Evolutionary conservation across 2,329 filamentous ascomycete genomes (phyloP), one percentile per base, ranked within the genome.

Genomic region (Penicillium sp.): DNA sequence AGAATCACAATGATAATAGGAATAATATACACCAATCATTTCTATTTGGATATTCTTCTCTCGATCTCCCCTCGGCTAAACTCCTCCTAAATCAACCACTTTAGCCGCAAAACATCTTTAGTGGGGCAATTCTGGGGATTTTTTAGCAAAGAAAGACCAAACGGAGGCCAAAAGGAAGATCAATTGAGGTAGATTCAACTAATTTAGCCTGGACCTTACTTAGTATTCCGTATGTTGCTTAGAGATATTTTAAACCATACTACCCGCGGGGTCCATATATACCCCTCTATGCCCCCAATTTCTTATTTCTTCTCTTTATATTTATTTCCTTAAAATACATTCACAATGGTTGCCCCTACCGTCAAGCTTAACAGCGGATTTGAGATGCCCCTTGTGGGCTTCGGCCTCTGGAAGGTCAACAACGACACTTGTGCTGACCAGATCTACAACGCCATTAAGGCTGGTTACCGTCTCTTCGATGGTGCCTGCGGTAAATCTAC

Each of bases 371-470:
- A 55, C 56, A 68, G 59, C 51, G 67, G 67, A 53, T 64, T 57
- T 44, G 65, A 69, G 43, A 77, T 77, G 75, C 75, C 75, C 59
- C 60, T 75, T 43, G 75, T 77, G 56, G 75, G 75, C 44, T 77
- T 76, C 51, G 75, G 77, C 57, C 82, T 93, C 64, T 94, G 90
- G 90, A 94, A 94, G 79, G 88, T 94, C 62, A 84, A 85, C 73
- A 88, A 88, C 64, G 82, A 84, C 51, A 86, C 84, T 53, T 86
- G 84, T 69, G 85, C 89, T 67, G 88, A 93, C 67, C 84, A 84
- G 58, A 86, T 93, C 64, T 93, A 93, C 81, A 87, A 91, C 60
- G 80, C 80, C 59, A 85, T 85, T 70, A 84, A 84, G 72, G 76
- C 79, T 28, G 83, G 83, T 43, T 85, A 85, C 73, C 77, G 83